Evolutionary conservation across 2,329 filamentous ascomycete genomes (phyloP).

Genomic region (Xylariaceae sp.): DNA sequence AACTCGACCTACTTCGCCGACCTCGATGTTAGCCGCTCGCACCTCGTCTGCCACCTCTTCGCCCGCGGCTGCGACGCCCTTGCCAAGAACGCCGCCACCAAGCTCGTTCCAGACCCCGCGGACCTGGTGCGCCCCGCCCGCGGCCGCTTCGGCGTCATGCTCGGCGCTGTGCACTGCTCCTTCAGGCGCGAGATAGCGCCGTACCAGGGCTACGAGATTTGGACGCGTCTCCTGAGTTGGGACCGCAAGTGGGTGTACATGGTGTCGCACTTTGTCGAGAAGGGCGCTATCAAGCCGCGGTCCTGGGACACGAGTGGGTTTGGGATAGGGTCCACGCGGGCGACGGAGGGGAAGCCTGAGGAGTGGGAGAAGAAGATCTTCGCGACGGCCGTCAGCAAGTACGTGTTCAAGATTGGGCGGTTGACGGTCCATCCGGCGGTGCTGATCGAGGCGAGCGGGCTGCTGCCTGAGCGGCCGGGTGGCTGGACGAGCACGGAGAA

Average conservation of each 20-base stretch:
- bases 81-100: constrained; percentile 42
- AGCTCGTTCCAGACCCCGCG: constrained; percentile 47
- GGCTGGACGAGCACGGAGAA: constrained; percentile 51
- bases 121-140: constrained; percentile 41
- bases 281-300: constrained; percentile 52
- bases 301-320: constrained; percentile 47
- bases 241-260: constrained; percentile 81
- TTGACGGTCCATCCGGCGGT: constrained; percentile 81
- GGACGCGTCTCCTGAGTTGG: constrained; percentile 67
- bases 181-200: constrained; percentile 72
- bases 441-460: constrained; percentile 63
- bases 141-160: constrained; percentile 57
- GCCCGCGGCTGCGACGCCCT: constrained; percentile 52
- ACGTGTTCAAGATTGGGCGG: constrained; percentile 77
- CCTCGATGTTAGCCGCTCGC: constrained; percentile 77
- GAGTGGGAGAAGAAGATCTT: constrained; percentile 61
- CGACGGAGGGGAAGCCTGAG: constrained; percentile 31
- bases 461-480: constrained; percentile 70
- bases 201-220: constrained; percentile 68
- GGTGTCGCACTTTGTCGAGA: constrained; percentile 67
- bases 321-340: constrained; percentile 33
- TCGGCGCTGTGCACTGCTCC: constrained; percentile 69
- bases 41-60: constrained; percentile 68
- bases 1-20: constrained; percentile 86
- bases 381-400: constrained; percentile 72